These are phyloP conservation scores for Saccharomyces kudriavzevii DNA, from an alignment of 805 yeast species.

Conservation along the genomic window DNA sequence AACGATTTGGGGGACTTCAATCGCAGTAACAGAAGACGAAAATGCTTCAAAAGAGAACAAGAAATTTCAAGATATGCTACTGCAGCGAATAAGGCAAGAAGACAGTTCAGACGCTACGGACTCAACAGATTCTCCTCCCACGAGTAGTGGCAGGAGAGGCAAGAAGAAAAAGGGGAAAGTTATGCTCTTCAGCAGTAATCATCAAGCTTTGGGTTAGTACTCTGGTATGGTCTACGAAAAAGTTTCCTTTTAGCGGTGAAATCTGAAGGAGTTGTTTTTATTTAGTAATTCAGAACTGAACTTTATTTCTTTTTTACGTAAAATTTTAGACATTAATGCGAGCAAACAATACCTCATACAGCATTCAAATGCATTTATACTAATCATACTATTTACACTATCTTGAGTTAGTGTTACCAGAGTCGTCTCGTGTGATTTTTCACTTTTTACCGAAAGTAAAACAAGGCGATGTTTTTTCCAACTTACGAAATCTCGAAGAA, in stretches of 20 bases:
- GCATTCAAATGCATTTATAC: not conserved
- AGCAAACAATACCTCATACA: not conserved
- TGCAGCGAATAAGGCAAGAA: constrained; percentile 44
- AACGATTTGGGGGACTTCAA: constrained; percentile 72
- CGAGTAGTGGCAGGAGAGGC: constrained; percentile 20
- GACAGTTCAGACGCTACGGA: constrained; percentile 11
- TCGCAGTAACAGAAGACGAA: constrained; percentile 27
- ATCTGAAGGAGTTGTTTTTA: not conserved
- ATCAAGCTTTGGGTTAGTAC: constrained; percentile 4
- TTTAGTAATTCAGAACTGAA: not conserved
- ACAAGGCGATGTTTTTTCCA: not conserved
- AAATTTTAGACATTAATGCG: not conserved
- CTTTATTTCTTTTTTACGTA: not conserved
- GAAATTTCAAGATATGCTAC: constrained; percentile 43
- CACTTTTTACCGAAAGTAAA: not conserved
- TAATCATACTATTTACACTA: not conserved
- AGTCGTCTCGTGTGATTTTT: not conserved
- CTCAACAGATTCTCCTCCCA: not conserved
- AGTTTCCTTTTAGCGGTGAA: not conserved
- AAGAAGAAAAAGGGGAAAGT: constrained; percentile 40
- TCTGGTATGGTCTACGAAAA: not conserved
- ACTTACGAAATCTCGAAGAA: not conserved
- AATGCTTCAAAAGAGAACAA: constrained; percentile 36
- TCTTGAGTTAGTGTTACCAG: no score
- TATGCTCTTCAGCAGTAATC: constrained; percentile 20